Evolutionary conservation across 1,139 yeast genomes (phyloP), one percentile per base, ranked within the genome.

Genomic region (Citeromyces siamensis): DNA sequence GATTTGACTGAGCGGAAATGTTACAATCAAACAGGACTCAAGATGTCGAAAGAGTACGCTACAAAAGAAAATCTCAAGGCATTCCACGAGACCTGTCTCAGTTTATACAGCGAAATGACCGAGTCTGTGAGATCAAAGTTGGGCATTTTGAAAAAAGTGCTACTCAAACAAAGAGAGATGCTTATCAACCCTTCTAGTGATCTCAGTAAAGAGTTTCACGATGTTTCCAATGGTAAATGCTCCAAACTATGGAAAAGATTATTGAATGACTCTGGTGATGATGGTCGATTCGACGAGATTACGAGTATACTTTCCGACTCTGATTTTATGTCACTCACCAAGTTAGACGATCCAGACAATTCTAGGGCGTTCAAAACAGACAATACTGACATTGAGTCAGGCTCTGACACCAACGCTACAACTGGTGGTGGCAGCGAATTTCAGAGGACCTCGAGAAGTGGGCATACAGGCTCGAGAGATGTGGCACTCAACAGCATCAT

Each of bases 1-100:
- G 62, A 59, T 42, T 33, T 56, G 29, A 37, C 41, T 3, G 64
- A 59, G 37, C 38, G 37, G 21, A 43, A 57, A 33, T 64, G 58
- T 37, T 52, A 42, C 35, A 59, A 56, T 34, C 33, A 58, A 5
- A 36, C 48, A 6, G 43, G 56, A 9, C 16, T 26, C 9, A 8
- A 10, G 9, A 17, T 17, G 5, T 42, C 44, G 45, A 42, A 48
- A 22, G 37, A 45, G 6, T 57, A 50, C 38, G 41, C 41, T 22
- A 46, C 50, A 23, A 47, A 51, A 21, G 31, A 49, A 20, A 47
- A 49, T n/a, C 26, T 52, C 19, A 43, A 44, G 10, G 41, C 41
- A 5, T 58, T 46, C 36, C 39, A 51, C 13, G 43, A 47, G 6
- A 53, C 52, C 19, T 35, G 49, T 2, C 22, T 44, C 10, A 52